Evolutionary conservation across 2,329 filamentous ascomycete species (phyloP), one percentile per base, ranked within the genome.

Genomic region (Fusarium chaquense): DNA sequence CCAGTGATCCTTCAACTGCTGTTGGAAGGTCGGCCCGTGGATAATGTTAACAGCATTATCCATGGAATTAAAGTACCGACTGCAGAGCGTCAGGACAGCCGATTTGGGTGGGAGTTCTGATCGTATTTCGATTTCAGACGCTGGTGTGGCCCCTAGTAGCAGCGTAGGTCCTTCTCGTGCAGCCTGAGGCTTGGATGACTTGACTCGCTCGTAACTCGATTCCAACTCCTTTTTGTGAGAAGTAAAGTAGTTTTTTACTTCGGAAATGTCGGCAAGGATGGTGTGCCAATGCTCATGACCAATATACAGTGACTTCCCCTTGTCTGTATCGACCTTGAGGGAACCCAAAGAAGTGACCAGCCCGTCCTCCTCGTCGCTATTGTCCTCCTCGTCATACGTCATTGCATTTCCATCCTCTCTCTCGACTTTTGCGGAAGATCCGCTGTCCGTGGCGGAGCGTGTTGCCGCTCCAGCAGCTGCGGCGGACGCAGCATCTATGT

Each of bases 241-340:
- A 20, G 83, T 81, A 75, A 97, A 98, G 81, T 96, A 98, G 72
- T 91, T 94, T 77, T 95, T 97, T 28, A 99, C 95, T 82, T 99
- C 96, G 12, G 93, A 86, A 69, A 99, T 96, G 79, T 94, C 92
- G 72, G 89, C 85, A 57, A 97, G 82, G 55, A 97, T 88, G 40
- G 90, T 89, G 73, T 92, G 90, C 93, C 93, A 97, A 78, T 96
- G 92, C 58, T 92, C 90, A 70, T 93, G 91, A 58, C 93, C 93
- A 66, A 95, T 83, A 77, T 96, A 97, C 81, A 93, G 88, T 26
- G 91, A 91, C 78, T 93, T 93, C 58, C 89, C 90, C 74, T 92
- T 91, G 76, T 92, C 92, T 24, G 85, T 80, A 73, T 94, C 92
- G 68, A 97, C 90, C 76, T 94, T 94, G 76, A 97, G 86, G 46